These are phyloP conservation scores for Neonothopanus nambi DNA, from an alignment of 1,284 basidiomycete species.

Conservation along the genomic window DNA sequence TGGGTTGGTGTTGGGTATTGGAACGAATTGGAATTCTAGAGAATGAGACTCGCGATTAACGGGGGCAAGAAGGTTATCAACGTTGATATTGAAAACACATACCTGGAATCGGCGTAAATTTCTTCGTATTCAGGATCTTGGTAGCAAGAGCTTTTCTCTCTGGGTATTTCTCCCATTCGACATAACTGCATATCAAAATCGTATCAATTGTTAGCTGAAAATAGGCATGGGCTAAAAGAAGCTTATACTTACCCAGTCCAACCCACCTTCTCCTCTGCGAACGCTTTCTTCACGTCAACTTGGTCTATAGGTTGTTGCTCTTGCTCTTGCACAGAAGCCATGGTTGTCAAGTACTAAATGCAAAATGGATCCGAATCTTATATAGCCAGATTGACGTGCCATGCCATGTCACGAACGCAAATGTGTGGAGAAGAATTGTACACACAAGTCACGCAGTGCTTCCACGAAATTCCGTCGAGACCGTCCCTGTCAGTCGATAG, in stretches of 20 bases:
- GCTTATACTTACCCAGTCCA: slow-evolving; percentile 33
- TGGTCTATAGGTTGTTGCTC: too few species aligned
- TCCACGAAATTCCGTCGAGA: too few species aligned
- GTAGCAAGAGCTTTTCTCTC: slow-evolving; percentile 42
- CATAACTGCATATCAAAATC: slow-evolving; percentile 30
- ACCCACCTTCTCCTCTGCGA: slow-evolving; percentile 34
- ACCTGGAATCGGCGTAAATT: slow-evolving; percentile 46
- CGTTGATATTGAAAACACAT: slow-evolving; percentile 4
- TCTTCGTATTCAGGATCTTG: slow-evolving; percentile 40
- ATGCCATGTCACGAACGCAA: too few species aligned
- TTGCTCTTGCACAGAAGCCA: too few species aligned
- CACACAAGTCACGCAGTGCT: too few species aligned
- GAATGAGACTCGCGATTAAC: background rate
- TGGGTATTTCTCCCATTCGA: slow-evolving; percentile 51
- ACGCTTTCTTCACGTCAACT: slow-evolving; percentile 22
- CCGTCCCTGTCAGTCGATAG: too few species aligned
- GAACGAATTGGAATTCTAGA: slow-evolving; percentile 50
- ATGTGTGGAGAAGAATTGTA: too few species aligned
- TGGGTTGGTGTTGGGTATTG: slow-evolving; percentile 53
- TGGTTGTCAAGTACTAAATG: too few species aligned
- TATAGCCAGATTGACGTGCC: too few species aligned
- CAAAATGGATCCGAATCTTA: too few species aligned
- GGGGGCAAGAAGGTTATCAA: background rate
- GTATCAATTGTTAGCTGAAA: background rate
- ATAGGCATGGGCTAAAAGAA: background rate